Conservation (phyloP, 257 asterid species). For the Avicennia marina region DNA sequence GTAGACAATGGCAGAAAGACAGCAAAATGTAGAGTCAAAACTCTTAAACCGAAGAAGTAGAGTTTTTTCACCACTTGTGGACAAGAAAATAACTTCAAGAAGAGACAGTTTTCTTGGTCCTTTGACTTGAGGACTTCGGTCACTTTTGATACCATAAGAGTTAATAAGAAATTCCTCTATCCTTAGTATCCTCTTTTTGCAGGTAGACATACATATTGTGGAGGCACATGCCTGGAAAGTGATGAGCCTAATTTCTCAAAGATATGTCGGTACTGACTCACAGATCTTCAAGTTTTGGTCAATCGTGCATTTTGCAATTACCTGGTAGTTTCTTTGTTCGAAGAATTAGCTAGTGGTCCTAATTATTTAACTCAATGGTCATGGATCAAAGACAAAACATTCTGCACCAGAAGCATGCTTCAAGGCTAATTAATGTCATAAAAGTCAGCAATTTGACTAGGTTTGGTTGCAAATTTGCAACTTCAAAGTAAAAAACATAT, state of each 20-base stretch:
- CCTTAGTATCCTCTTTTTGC: no score
- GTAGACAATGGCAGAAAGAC: no score
- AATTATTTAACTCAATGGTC: conserved; percentile 12
- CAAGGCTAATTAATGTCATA: background rate
- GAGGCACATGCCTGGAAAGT: conserved; percentile 26
- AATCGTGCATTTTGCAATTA: background rate
- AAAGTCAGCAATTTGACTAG: no score
- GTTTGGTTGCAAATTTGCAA: no score
- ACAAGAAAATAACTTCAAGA: conserved; percentile 18
- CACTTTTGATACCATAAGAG: conserved; percentile 15
- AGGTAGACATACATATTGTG: no score
- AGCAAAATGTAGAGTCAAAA: no score
- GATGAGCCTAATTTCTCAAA: background rate
- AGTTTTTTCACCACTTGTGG: background rate
- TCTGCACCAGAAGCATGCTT: conserved; percentile 12
- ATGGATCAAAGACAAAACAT: conserved; percentile 14
- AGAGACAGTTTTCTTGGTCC: conserved; percentile 30
- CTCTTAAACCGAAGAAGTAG: no score
- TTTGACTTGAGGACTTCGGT: conserved; percentile 29
- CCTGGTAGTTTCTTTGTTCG: background rate
- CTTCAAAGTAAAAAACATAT: no score
- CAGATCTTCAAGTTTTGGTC: background rate
- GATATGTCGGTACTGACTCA: background rate
- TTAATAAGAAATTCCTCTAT: no score
- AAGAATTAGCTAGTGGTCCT: background rate